These are phyloP conservation scores for Cadophora sp. DNA, from an alignment of 2,329 filamentous ascomycete genomes.

Conservation along the genomic window DNA sequence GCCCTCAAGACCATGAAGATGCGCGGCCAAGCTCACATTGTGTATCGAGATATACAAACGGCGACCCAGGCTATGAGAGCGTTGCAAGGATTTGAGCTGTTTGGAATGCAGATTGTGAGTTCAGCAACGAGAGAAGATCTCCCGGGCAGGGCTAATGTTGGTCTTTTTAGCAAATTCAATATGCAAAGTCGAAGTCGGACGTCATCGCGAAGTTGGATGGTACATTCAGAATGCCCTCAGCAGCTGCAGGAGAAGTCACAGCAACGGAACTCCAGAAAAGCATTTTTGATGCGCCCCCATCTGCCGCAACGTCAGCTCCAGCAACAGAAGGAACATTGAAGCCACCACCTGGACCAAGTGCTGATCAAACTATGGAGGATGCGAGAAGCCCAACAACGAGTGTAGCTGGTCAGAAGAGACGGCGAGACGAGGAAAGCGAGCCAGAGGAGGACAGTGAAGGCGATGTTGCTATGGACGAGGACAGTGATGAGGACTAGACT, in stretches of 20 bases:
- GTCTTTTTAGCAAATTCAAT: constrained; percentile 78
- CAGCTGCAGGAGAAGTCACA: constrained; percentile 61
- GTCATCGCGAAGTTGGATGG: constrained; percentile 91
- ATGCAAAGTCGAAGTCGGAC: constrained; percentile 89
- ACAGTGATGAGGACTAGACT: constrained; percentile 46
- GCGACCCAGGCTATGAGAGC: constrained; percentile 93
- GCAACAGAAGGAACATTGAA: constrained; percentile 52
- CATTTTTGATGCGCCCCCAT: constrained; percentile 76
- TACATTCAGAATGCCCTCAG: constrained; percentile 76
- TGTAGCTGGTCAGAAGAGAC: constrained; percentile 69
- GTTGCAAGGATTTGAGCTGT: constrained; percentile 84
- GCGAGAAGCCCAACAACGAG: constrained; percentile 59
- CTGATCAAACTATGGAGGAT: constrained; percentile 57
- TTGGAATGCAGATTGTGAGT: constrained; percentile 84
- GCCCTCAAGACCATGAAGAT: constrained; percentile 89
- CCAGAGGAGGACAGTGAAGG: constrained; percentile 78
- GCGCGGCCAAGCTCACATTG: constrained; percentile 94
- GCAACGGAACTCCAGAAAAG: constrained; percentile 79
- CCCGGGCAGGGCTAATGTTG: background rate
- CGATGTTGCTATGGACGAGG: constrained; percentile 64
- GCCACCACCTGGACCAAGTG: constrained; percentile 52
- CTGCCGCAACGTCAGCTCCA: constrained; percentile 47
- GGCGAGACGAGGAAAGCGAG: constrained; percentile 69
- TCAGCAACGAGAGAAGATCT: background rate
- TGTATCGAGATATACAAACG: constrained; percentile 88